These are phyloP conservation scores for Ceratonia siliqua DNA, from an alignment of 306 rosid genomes.

Conservation along the genomic window DNA sequence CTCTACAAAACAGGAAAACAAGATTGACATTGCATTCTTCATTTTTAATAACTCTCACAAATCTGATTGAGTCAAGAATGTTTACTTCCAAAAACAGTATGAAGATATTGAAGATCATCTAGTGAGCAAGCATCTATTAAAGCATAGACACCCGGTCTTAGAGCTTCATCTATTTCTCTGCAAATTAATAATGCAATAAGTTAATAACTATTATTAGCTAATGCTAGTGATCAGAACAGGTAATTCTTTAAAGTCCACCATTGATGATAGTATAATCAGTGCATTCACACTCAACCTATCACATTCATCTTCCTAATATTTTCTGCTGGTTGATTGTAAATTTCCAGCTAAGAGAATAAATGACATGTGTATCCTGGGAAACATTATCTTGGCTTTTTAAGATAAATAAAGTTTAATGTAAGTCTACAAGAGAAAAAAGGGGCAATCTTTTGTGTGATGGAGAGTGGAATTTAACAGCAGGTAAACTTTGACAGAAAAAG, in stretches of 20 bases:
- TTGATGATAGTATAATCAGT: neutral
- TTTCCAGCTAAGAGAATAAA: constrained; percentile 17
- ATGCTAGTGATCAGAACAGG: constrained; percentile 24
- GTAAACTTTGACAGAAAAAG: constrained; percentile 13
- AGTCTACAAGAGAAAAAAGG: constrained; percentile 19
- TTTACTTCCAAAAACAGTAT: constrained; percentile 86
- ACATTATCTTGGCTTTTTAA: neutral
- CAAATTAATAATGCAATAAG: constrained; percentile 35
- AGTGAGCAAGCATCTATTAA: constrained; percentile 70
- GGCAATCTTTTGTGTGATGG: constrained; percentile 10
- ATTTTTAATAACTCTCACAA: neutral
- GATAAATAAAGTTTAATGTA: constrained; percentile 9
- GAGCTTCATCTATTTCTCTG: constrained; percentile 90
- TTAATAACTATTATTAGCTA: constrained; percentile 24
- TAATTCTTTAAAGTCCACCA: constrained; percentile 1
- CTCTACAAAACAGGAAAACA: constrained; percentile 56
- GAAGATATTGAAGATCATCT: constrained; percentile 93
- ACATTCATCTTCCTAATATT: constrained; percentile 16
- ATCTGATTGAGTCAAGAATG: constrained; percentile 30
- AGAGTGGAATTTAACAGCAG: constrained; percentile 17
- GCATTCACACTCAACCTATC: constrained; percentile 14
- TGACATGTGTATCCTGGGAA: neutral
- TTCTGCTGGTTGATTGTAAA: neutral
- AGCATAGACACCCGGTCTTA: constrained; percentile 85
- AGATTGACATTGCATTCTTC: constrained; percentile 22